Evolutionary conservation across 768 basidiomycete species (phyloP), one percentile per base, ranked within the genome.

Genomic region (Amanita brunnescens): DNA sequence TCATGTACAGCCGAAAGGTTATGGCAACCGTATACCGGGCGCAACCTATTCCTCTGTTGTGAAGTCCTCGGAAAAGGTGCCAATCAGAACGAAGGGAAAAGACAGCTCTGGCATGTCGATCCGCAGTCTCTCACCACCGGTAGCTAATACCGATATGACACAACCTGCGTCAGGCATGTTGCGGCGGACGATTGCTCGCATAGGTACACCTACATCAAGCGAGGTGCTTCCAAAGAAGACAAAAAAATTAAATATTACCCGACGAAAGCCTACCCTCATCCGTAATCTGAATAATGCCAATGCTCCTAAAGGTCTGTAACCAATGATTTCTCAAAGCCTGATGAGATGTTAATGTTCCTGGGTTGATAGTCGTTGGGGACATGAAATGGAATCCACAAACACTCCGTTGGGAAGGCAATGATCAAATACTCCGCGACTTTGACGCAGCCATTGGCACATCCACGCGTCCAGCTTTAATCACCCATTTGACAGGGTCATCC

Each of bases 381-480:
- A 99, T 99, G 95, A 88, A 81, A 61, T 99, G 92, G 90, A 98
- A 99, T 67, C 94, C 95, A 35, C 71, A 69, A 14, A 83, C 82
- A 2, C 78, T 88, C 13, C 85, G 91, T 32, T 99, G 95, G 95
- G 95, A 99, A 73, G 95, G 95, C 47, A 98, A 99, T 65, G 95
- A 99, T 56, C 83, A 87, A 53, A 80, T 82, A 13, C 75, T 97
- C 26, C 84, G 87, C 52, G 93, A 92, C 50, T 99, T 98, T 64
- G 95, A 98, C 38, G 81, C 80, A 14, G 84, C 78, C 13, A 78
- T 88, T 42, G 81, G 83, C 42, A 84, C 86, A 10, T 91, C 92
- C 3, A 85, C 85, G 12, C 85, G 95, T 23, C 95, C 95, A 6
- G 95, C 95, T 13, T 80, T 99, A 49, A 99, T 99, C 62, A 92